These are phyloP conservation scores for Penicillium sp. DNA, from an alignment of 2,329 filamentous ascomycete genomes.

Conservation along the genomic window DNA sequence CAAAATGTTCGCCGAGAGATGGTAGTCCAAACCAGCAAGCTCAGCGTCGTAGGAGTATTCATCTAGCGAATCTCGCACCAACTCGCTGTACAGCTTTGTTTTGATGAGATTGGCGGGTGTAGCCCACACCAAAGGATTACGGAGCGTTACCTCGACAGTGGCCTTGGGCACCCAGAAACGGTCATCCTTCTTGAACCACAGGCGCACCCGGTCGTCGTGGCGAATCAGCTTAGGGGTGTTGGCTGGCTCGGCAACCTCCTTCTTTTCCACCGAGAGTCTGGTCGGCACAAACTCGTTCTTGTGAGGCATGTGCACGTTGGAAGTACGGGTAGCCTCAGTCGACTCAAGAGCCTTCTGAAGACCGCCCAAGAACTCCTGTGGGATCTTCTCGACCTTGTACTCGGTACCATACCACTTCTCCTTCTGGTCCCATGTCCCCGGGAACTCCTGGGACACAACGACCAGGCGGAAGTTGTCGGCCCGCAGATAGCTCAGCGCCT, in stretches of 20 bases:
- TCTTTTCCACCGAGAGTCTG: conserved; percentile 91
- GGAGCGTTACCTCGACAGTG: conserved; percentile 76
- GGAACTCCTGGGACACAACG: conserved; percentile 78
- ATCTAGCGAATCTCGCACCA: conserved; percentile 83
- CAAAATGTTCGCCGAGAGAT: conserved; percentile 67
- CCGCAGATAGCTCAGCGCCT: conserved; percentile 70
- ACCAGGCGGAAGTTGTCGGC: conserved; percentile 89
- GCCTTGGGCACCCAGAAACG: conserved; percentile 98
- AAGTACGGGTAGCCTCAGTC: conserved; percentile 59
- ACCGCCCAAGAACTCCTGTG: conserved; percentile 69
- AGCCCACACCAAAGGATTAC: conserved; percentile 74
- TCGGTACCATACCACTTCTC: conserved; percentile 99
- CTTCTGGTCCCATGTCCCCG: conserved; percentile 79
- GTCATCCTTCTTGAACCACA: conserved; percentile 99
- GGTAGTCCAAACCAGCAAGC: conserved; percentile 83
- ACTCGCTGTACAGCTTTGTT: conserved; percentile 74
- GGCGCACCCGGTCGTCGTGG: conserved; percentile 75
- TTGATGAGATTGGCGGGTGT: conserved; percentile 78
- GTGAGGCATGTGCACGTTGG: conserved; percentile 80
- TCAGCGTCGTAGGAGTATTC: conserved; percentile 97
- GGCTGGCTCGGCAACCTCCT: conserved; percentile 74
- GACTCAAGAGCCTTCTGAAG: conserved; percentile 64
- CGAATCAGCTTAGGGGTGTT: conserved; percentile 77
- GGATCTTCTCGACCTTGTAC: conserved; percentile 79
- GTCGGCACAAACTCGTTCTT: conserved; percentile 95